Percentiles rank a stretch among this genome's conserved stretches.
Evolutionary conservation across 129 eudicot species (phyloP).

Genomic region (Daucus carota): DH1_v3.0 NC_030384.2:46083001-46083500

Average conservation of each 20-base stretch:
- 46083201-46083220: neutral
- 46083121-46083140: neutral
- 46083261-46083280: too few species aligned
- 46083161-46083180: neutral
- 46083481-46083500: neutral
- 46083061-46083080: neutral
- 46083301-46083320: neutral
- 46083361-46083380: neutral
- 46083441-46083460: neutral
- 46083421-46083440: neutral
- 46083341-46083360: neutral
- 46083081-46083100: neutral
- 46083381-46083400: constrained; percentile 8
- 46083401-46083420: neutral
- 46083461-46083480: neutral
- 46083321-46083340: neutral
- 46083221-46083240: too few species aligned
- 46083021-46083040: neutral
- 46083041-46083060: neutral
- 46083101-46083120: neutral
- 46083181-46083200: neutral
- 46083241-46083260: too few species aligned
- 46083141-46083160: neutral
- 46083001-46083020: neutral
- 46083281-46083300: neutral